Base-by-base conservation (phyloP, 306 rosid species). In the Pyrus pyrifolia region DNA sequence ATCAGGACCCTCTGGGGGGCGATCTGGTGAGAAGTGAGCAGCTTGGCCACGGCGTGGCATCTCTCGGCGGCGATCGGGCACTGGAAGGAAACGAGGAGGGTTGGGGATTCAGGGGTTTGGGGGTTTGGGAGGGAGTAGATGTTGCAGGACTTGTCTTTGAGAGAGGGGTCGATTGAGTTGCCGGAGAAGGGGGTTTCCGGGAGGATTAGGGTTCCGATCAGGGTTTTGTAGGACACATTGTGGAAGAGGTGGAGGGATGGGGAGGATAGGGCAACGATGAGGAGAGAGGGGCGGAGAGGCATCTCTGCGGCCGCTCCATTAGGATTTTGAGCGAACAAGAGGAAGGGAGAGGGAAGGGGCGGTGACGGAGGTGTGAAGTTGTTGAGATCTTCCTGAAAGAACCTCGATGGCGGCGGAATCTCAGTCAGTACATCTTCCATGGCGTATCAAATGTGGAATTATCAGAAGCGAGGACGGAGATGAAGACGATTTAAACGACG, bases 401-500 rank as follows among this genome's bases (percentile, higher is more conserved):
- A 85, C 44, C 97, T 83, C 44, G 98, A 95, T 11, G 97, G 97
- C 15, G 93, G 96, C 27, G 97, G 90, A 78, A 82, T 81, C 78
- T 92, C 97, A 11, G 97, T 92, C 13, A 92, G 80, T 3, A 92
- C 91, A 33, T 92, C 98, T 82, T 92, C 98, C 98, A 95, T 88
- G 17, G 68, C 74, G 58, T 52, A 42, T 7, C 35, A 33, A 19
- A 52, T 19, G 46, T 9, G 2, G 21, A 31, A 22, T 51, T 14
- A 52, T 49, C 79, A 67, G 71, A 72, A 33, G 23, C 31, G 40
- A 46, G 59, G 11, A 25, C 2, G 25, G 42, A 29, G 12, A 63
- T 2, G 62, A 22, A 21, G 25, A 22, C 25, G 13, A 11, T 11
- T 13, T 25, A 61, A 66, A 38, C 51, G 29, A 21, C 68, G 68